Base-by-base conservation (phyloP, 768 basidiomycete species). In the Lanmaoa pseudosensibilis region DNA sequence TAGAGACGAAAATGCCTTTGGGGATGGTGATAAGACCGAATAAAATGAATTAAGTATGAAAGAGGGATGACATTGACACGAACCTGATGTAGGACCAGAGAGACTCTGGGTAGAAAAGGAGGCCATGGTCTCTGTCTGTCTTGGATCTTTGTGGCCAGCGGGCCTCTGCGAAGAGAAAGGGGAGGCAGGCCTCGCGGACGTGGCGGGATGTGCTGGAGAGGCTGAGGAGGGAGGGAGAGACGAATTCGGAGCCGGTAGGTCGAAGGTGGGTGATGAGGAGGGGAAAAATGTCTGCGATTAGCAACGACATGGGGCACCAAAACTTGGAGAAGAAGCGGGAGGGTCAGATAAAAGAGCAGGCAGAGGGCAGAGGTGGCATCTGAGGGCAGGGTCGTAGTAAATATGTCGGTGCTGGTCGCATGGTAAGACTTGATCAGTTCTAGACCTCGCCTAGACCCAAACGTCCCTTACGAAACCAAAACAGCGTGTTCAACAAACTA, bases 221-320 rank as follows among this genome's bases (percentile, higher is more conserved):
- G 46, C 41, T 65, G 48, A 67, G 52, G 21, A 73, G 69, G 3
- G 63, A 57, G 0, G 58, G 56, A 0, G 61, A 56, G 43, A 60
- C 50, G 13, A 50, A 2, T 0, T 62, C 57, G 18, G 32, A 56
- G 8, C 30, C 43, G 0, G 50, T 13, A 1, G 55, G 48, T 5
- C 56, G 44, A 39, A 73, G 64, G 12, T 70, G 68, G 18, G 52
- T 51, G 63, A 72, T 69, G 62, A 72, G 62, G 58, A 72, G 71
- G 52, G 71, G 70, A 38, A 70, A 66, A 21, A 72, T 73, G 62
- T 72, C 70, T 23, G 66, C 70, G 68, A 72, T 69, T 38, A 72
- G 60, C 33, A 30, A 7, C 27, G 70, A 69, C 70, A 72, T 72
- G 54, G 23, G n/a, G n/a, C n/a, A n/a, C n/a, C n/a, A n/a, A n/a